Evolutionary conservation across 768 basidiomycete species (phyloP).

Genomic region (Phanerodontia chrysosporium): DNA sequence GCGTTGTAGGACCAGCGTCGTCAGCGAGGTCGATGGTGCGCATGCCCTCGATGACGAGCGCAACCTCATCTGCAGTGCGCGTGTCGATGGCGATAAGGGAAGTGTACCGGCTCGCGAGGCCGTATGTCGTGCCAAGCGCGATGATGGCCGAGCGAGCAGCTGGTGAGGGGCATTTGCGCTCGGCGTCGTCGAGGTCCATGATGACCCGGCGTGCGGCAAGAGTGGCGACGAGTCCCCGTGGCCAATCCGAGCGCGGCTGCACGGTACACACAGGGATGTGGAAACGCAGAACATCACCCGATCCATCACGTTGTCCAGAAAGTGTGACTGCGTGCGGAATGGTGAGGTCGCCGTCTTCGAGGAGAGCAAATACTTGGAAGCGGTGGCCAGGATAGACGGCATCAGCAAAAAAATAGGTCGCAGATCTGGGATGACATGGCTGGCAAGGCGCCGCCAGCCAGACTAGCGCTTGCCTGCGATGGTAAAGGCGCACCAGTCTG

Average conservation of each 20-base stretch:
- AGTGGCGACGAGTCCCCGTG: constrained; percentile 39
- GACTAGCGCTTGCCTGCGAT: too few relatives aligned
- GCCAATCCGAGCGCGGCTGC: constrained; percentile 21
- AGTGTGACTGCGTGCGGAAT: constrained; percentile 29
- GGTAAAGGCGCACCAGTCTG: too few relatives aligned
- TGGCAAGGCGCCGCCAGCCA: too few relatives aligned
- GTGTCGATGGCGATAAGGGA: constrained; percentile 47
- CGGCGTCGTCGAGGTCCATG: constrained; percentile 40
- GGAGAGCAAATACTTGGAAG: constrained; percentile 31
- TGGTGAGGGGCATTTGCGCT: background rate
- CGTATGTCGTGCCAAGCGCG: constrained; percentile 46
- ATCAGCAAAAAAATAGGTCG: too few relatives aligned
- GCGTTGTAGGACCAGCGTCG: too few relatives aligned
- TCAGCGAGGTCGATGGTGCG: constrained; percentile 29
- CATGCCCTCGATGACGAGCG: constrained; percentile 23
- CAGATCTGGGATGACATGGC: too few relatives aligned
- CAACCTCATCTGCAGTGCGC: background rate
- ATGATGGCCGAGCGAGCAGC: constrained; percentile 40
- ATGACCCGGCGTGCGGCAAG: constrained; percentile 52
- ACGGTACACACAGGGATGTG: constrained; percentile 21
- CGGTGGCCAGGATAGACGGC: constrained; percentile 34
- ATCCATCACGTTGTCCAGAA: constrained; percentile 23
- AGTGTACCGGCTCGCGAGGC: constrained; percentile 47
- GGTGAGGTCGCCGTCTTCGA: constrained; percentile 13
- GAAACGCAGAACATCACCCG: constrained; percentile 13